Percentiles rank a stretch among this genome's conserved stretches.
Conservation (phyloP, 441 rosid species). For the Euphorbia celastroides region DNA sequence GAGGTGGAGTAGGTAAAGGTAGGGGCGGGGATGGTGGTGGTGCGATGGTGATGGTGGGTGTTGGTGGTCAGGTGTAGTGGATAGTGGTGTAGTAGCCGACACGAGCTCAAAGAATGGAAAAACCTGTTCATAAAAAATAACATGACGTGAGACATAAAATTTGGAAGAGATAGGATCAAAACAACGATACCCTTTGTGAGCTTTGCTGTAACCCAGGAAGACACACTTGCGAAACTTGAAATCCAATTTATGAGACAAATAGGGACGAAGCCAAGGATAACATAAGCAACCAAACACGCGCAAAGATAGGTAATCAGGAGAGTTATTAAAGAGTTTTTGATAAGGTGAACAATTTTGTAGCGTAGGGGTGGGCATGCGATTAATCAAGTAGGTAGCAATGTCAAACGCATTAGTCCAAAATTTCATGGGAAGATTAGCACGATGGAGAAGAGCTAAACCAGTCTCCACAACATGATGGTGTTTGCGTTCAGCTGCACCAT, state of each 20-base stretch:
- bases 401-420: not conserved
- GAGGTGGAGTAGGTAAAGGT: no score
- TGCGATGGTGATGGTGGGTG: no score
- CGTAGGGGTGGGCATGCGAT: not conserved
- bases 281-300: not conserved
- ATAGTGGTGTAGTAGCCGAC: not conserved
- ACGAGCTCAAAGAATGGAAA: not conserved
- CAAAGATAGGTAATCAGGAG: not conserved
- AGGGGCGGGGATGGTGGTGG: conserved; percentile 4
- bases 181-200: not conserved
- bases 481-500: not conserved
- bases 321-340: no score
- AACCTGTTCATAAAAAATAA: not conserved
- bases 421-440: not conserved
- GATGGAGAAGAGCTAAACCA: no score
- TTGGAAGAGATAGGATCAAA: not conserved
- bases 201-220: not conserved
- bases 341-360: not conserved
- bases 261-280: not conserved
- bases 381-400: not conserved
- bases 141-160: not conserved
- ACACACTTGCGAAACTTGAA: not conserved
- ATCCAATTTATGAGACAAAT: not conserved
- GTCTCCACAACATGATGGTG: not conserved
- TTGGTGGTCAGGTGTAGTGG: no score